phyloP scores from a whole-genome alignment of 2,329 filamentous ascomycete genomes.

The Fusarium robinianum region DNA sequence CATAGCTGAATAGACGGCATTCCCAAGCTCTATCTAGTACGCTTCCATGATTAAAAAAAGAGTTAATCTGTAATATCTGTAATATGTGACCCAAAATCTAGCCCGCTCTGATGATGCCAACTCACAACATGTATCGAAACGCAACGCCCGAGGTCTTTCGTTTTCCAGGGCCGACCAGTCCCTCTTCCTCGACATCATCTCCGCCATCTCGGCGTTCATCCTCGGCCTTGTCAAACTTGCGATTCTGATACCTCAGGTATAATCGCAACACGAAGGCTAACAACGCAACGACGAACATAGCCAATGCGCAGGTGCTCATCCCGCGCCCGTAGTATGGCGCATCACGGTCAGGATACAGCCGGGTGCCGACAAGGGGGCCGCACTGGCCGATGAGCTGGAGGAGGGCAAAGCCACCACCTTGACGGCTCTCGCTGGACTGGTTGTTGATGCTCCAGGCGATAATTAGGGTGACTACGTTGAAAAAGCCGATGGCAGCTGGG shows the following conservation, averaged over 20 bases:
- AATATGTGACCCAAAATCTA: background rate
- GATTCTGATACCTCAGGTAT: slow-evolving; percentile 58
- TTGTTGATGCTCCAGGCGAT: slow-evolving; percentile 92
- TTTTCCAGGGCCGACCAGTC: slow-evolving; percentile 43
- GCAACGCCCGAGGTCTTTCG: slow-evolving; percentile 27
- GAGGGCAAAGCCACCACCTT: slow-evolving; percentile 77
- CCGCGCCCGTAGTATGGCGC: slow-evolving; percentile 65
- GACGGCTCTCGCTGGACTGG: slow-evolving; percentile 68
- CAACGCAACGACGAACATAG: slow-evolving; percentile 64
- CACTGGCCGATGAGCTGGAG: slow-evolving; percentile 82
- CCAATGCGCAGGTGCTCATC: slow-evolving; percentile 65
- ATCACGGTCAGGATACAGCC: slow-evolving; percentile 65
- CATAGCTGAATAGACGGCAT: slow-evolving; percentile 15
- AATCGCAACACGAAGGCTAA: slow-evolving; percentile 59
- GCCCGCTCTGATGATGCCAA: slow-evolving; percentile 1
- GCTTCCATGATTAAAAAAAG: too few species aligned
- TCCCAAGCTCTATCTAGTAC: background rate
- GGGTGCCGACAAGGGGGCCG: slow-evolving; percentile 71
- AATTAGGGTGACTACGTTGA: slow-evolving; percentile 80
- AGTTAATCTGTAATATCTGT: too few species aligned
- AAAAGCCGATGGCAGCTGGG: slow-evolving; percentile 79
- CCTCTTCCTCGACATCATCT: slow-evolving; percentile 45
- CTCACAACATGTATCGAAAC: slow-evolving; percentile 55
- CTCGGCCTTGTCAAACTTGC: slow-evolving; percentile 46
- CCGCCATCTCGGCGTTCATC: slow-evolving; percentile 28